phyloP scores from a whole-genome alignment of 345 rosid species.

The Syzygium grande region DNA sequence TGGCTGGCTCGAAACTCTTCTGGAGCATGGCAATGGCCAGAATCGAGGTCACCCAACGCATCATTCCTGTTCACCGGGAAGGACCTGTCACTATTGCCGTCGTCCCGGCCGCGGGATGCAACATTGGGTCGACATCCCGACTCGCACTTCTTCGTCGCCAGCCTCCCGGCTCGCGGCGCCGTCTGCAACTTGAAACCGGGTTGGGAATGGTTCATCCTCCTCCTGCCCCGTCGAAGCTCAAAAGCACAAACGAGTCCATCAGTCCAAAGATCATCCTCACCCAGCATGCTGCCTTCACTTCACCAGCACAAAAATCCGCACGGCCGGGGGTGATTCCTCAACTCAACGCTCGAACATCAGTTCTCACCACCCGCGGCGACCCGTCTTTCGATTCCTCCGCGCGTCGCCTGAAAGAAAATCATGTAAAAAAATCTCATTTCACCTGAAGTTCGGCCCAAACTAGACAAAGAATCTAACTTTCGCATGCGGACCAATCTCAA shows the following conservation, averaged over 20 bases:
- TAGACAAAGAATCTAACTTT: neutral
- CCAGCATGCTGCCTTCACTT: neutral
- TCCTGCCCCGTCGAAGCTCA: conserved; percentile 25
- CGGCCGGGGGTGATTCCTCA: neutral
- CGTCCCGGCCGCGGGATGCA: neutral
- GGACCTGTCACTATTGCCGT: neutral
- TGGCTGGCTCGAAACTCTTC: conserved; percentile 16
- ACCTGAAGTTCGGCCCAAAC: neutral
- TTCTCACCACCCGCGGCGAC: neutral
- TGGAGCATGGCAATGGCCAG: neutral
- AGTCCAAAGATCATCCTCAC: conserved; percentile 36
- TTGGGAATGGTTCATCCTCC: conserved; percentile 11
- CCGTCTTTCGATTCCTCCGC: too few species aligned
- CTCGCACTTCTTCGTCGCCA: neutral
- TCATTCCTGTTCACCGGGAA: neutral
- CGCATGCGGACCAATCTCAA: neutral
- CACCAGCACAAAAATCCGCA: neutral
- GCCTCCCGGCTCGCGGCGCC: neutral
- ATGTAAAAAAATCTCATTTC: neutral
- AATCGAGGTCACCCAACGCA: neutral
- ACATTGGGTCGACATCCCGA: neutral
- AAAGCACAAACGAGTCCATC: conserved; percentile 57
- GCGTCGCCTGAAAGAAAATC: neutral
- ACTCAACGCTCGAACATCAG: neutral
- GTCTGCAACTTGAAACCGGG: conserved; percentile 4